phyloP scores from a whole-genome alignment of 208 protist species.

The Endotrypanum monterogeii region DNA sequence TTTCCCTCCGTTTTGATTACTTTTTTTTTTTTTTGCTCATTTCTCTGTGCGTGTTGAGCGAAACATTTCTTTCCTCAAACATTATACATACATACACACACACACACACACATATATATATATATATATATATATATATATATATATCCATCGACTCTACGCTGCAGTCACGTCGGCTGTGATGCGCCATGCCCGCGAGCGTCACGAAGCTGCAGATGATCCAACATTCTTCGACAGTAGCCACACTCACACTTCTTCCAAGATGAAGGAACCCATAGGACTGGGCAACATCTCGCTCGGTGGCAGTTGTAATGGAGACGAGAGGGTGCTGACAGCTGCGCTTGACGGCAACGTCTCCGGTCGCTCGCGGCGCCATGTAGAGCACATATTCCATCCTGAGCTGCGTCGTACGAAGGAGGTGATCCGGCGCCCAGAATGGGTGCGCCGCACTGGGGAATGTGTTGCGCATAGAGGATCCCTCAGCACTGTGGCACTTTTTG shows the following conservation, averaged over 20 bases:
- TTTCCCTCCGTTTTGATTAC: background rate
- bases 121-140: background rate
- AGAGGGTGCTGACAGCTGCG: background rate
- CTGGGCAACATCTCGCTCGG: constrained; percentile 1
- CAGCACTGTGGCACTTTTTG: constrained; percentile 60
- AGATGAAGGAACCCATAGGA: background rate
- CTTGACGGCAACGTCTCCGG: background rate
- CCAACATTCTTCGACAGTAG: background rate
- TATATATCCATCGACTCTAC: background rate
- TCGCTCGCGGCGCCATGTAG: constrained; percentile 25
- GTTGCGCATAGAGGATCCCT: constrained; percentile 79
- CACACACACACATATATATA: background rate
- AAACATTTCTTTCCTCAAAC: background rate
- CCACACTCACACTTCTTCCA: background rate
- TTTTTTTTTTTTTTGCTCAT: background rate
- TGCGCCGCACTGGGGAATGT: constrained; percentile 64
- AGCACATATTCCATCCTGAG: constrained; percentile 70
- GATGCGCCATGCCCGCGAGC: constrained; percentile 29
- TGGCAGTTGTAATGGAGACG: background rate
- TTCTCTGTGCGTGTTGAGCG: background rate
- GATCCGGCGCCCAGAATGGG: constrained; percentile 77
- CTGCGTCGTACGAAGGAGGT: constrained; percentile 76
- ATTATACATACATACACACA: background rate
- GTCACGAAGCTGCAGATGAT: constrained; percentile 5
- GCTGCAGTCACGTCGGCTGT: background rate